Conservation (phyloP, 805 yeast species). For the Yamadazyma paraphyllophila region DNA sequence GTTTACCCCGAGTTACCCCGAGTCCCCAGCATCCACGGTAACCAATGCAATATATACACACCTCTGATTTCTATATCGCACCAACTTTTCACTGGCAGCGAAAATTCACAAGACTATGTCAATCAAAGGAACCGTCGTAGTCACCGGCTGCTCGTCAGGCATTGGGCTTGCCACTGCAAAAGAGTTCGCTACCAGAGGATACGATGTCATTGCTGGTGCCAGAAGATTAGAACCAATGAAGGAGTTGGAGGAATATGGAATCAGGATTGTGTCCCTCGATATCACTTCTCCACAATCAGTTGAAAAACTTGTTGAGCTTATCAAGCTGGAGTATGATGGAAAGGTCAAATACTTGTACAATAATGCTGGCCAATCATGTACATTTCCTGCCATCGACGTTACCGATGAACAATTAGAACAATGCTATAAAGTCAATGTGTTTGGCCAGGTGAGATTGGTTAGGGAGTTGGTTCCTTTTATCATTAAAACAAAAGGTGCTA, state of each 20-base stretch:
- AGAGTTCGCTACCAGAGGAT: slow-evolving; percentile 51
- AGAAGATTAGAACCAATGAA: slow-evolving; percentile 64
- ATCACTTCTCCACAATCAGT: slow-evolving; percentile 54
- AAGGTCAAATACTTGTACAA: slow-evolving; percentile 60
- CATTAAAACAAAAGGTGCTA: slow-evolving; percentile 64
- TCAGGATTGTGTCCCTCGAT: slow-evolving; percentile 53
- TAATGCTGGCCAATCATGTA: slow-evolving; percentile 77
- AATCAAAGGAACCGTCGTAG: slow-evolving; percentile 24
- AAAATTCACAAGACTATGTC: slow-evolving; percentile 2
- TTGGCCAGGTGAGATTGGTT: slow-evolving; percentile 64
- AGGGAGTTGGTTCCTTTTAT: slow-evolving; percentile 55
- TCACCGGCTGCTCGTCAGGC: slow-evolving; percentile 59
- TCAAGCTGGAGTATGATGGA: slow-evolving; percentile 44
- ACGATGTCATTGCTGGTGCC: slow-evolving; percentile 70
- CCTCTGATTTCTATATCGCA: not conserved
- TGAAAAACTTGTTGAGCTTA: slow-evolving; percentile 37
- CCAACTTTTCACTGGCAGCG: not conserved
- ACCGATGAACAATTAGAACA: slow-evolving; percentile 49
- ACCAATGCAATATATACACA: not conserved
- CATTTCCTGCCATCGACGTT: slow-evolving; percentile 68
- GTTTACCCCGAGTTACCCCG: no score
- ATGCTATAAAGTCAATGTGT: slow-evolving; percentile 64
- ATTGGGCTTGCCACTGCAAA: slow-evolving; percentile 51
- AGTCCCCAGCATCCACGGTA: no score
- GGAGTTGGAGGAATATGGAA: slow-evolving; percentile 43